Evolutionary conservation across 306 rosid species (phyloP).

Genomic region (Abrus precatorius): DNA sequence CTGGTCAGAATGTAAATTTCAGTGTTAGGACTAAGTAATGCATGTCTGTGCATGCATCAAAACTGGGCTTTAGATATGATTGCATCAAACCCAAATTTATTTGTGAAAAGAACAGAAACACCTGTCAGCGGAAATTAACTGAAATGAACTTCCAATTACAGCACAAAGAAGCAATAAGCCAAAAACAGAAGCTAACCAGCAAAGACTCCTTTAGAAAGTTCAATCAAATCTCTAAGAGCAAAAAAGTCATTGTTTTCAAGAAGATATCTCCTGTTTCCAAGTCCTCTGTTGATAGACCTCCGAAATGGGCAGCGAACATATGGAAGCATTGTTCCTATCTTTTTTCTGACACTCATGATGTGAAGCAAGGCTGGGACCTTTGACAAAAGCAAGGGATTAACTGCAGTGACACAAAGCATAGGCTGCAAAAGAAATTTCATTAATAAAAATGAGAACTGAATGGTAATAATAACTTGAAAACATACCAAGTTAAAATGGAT

Average conservation of each 20-base stretch:
- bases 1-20: slow-evolving; percentile 7
- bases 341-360: slow-evolving; percentile 85
- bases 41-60: slow-evolving; percentile 28
- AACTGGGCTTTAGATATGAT: slow-evolving; percentile 22
- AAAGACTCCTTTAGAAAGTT: slow-evolving; percentile 97
- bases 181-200: slow-evolving; percentile 72
- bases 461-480: slow-evolving; percentile 33
- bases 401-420: slow-evolving; percentile 99
- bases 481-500: background rate
- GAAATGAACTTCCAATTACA: slow-evolving; percentile 27
- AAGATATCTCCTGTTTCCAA: slow-evolving; percentile 90
- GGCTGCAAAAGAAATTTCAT: slow-evolving; percentile 84
- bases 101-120: slow-evolving; percentile 1
- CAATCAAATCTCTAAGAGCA: slow-evolving; percentile 94
- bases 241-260: slow-evolving; percentile 96
- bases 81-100: slow-evolving; percentile 38
- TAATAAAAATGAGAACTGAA: slow-evolving; percentile 4
- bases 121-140: slow-evolving; percentile 21
- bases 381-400: slow-evolving; percentile 95
- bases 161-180: slow-evolving; percentile 24
- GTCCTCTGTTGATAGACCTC: slow-evolving; percentile 80
- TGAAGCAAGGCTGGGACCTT: slow-evolving; percentile 93
- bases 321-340: slow-evolving; percentile 82
- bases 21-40: slow-evolving; percentile 18
- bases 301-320: slow-evolving; percentile 90